phyloP scores from a whole-genome alignment of 495 filamentous ascomycete species.

The Penicillium chermesinum region DNA sequence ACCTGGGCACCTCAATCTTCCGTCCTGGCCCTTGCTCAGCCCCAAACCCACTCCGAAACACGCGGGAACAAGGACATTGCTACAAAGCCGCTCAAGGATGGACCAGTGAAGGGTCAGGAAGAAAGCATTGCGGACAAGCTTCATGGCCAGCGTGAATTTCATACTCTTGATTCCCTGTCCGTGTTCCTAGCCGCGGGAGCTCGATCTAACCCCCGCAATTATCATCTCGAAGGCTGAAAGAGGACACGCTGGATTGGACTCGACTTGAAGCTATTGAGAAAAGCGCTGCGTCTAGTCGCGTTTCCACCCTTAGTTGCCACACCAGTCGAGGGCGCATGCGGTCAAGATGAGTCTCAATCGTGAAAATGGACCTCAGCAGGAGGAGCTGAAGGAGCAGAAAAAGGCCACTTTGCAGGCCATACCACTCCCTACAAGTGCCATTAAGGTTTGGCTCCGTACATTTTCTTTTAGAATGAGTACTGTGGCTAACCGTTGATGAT shows the following conservation, averaged over 20 bases:
- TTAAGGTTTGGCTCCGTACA: slow-evolving; percentile 20
- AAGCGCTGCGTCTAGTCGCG: too few species aligned
- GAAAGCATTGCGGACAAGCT: slow-evolving; percentile 12
- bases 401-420: slow-evolving; percentile 18
- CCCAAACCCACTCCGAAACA: not conserved
- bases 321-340: slow-evolving; percentile 4
- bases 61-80: not conserved
- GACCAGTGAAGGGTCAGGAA: slow-evolving; percentile 11
- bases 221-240: too few species aligned
- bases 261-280: not conserved
- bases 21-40: not conserved
- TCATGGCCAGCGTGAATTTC: slow-evolving; percentile 18
- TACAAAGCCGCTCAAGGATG: slow-evolving; percentile 15
- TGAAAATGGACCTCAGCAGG: slow-evolving; percentile 20
- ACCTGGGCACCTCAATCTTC: not conserved
- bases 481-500: not conserved
- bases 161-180: not conserved
- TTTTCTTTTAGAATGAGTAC: not conserved
- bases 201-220: too few species aligned
- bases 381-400: slow-evolving; percentile 16
- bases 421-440: slow-evolving; percentile 18
- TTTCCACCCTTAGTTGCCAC: too few species aligned
- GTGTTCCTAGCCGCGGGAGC: slow-evolving; percentile 1
- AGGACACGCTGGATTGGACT: too few species aligned
- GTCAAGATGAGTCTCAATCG: slow-evolving; percentile 39